Conservation (phyloP, 495 filamentous ascomycete genomes). For the Amniculicola lignicola region DNA sequence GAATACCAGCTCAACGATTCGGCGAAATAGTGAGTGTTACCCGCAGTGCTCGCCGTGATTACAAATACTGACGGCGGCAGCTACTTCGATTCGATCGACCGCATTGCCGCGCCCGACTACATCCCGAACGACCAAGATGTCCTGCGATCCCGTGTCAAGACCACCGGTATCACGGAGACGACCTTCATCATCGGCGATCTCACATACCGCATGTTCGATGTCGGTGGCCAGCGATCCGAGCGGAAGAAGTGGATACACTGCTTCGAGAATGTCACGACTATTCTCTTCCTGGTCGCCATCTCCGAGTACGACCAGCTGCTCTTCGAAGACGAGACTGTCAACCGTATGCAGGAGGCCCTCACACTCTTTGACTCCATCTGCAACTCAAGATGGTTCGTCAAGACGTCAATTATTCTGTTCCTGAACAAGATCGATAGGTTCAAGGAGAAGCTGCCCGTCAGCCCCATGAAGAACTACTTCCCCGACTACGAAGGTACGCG, state of each 20-base stretch:
- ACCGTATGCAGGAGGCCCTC: conserved; percentile 99
- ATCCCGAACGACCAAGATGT: conserved; percentile 97
- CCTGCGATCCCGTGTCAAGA: conserved; percentile 84
- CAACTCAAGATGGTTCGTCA: conserved; percentile 96
- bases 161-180: conserved; percentile 96
- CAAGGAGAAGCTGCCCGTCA: conserved; percentile 74
- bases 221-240: conserved; percentile 94
- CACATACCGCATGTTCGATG: conserved; percentile 98
- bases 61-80: conserved; percentile 48
- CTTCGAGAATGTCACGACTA: conserved; percentile 92
- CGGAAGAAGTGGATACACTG: conserved; percentile 99
- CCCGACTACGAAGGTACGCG: conserved; percentile 67
- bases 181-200: conserved; percentile 91
- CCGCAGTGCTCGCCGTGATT: conserved; percentile 14
- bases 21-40: conserved; percentile 73
- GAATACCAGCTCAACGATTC: conserved; percentile 98
- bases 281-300: conserved; percentile 93
- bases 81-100: conserved; percentile 87
- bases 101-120: conserved; percentile 81
- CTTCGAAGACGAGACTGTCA: conserved; percentile 96
- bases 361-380: conserved; percentile 98
- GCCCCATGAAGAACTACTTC: conserved; percentile 86
- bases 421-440: conserved; percentile 99
- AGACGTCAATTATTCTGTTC: conserved; percentile 94
- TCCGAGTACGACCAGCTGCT: conserved; percentile 97